These are phyloP conservation scores for Pyropia yezoensis DNA, from an alignment of 23 red algal species.

Conservation along the genomic window DNA sequence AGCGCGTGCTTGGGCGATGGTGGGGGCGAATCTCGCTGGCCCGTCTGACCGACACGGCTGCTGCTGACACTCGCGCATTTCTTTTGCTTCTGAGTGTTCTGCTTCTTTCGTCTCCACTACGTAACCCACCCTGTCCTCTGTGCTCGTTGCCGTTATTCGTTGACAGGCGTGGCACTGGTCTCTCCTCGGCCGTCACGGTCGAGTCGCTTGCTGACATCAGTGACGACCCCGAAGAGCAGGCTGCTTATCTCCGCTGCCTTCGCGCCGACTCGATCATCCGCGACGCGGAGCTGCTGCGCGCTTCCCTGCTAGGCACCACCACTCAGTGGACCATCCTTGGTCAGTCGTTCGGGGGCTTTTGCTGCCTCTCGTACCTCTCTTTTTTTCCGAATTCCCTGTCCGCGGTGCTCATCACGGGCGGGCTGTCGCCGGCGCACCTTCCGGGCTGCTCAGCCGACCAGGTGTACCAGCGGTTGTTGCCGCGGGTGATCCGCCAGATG, in stretches of 20 bases:
- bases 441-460: not conserved
- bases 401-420: slow-evolving; percentile 9
- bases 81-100: too few relatives aligned
- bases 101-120: too few relatives aligned
- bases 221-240: not conserved
- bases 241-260: slow-evolving; percentile 3
- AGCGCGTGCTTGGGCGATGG: too few relatives aligned
- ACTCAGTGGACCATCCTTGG: slow-evolving; percentile 19
- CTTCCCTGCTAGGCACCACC: not conserved
- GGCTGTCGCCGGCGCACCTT: not conserved
- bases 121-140: too few relatives aligned
- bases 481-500: slow-evolving; percentile 2
- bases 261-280: slow-evolving; percentile 18
- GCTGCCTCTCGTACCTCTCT: slow-evolving; percentile 14
- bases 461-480: slow-evolving; percentile 7
- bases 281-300: slow-evolving; percentile 14
- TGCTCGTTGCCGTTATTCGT: too few relatives aligned
- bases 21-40: too few relatives aligned
- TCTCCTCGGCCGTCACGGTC: not conserved
- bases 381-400: slow-evolving; percentile 7
- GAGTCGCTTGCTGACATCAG: not conserved
- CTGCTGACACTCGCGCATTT: too few relatives aligned
- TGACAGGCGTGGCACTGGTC: slow-evolving; percentile 12
- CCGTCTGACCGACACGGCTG: too few relatives aligned
- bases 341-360: slow-evolving; percentile 30